Evolutionary conservation across 202 grass and related monocot species (phyloP).

Genomic region (Digitaria exilis): DNA sequence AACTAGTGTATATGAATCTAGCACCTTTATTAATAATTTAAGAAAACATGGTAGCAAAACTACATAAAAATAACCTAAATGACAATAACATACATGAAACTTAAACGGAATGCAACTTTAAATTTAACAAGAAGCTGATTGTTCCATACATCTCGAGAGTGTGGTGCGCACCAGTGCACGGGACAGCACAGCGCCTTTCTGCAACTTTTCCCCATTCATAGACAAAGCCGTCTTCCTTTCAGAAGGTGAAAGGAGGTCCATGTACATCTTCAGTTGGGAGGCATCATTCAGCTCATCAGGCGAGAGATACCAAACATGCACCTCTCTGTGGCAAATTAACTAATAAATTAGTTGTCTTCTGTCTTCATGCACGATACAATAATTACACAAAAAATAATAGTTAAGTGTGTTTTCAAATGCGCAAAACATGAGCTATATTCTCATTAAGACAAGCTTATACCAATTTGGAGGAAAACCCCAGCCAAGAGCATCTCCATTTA

Average conservation of each 20-base stretch:
- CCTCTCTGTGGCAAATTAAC: constrained; percentile 59
- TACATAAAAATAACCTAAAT: constrained; percentile 8
- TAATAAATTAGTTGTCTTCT: neutral
- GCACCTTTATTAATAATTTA: constrained; percentile 4
- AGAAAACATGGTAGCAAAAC: neutral
- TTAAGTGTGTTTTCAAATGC: neutral
- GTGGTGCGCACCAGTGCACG: constrained; percentile 78
- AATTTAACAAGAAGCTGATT: constrained; percentile 10
- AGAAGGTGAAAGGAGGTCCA: constrained; percentile 69
- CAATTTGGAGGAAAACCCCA: neutral
- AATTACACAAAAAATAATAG: neutral
- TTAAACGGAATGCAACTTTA: neutral
- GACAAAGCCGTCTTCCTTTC: constrained; percentile 68
- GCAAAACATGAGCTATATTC: neutral
- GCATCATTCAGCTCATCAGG: constrained; percentile 75
- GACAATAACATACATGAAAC: neutral
- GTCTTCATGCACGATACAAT: neutral
- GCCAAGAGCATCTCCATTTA: neutral
- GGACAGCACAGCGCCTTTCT: constrained; percentile 72
- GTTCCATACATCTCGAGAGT: constrained; percentile 89
- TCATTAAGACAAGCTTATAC: neutral
- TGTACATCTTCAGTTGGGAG: constrained; percentile 66
- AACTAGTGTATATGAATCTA: constrained; percentile 17
- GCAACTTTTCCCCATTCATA: constrained; percentile 52
- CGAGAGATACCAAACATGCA: constrained; percentile 86